Conservation (phyloP, 1,284 basidiomycete species). For the Austropuccinia psidii region DNA sequence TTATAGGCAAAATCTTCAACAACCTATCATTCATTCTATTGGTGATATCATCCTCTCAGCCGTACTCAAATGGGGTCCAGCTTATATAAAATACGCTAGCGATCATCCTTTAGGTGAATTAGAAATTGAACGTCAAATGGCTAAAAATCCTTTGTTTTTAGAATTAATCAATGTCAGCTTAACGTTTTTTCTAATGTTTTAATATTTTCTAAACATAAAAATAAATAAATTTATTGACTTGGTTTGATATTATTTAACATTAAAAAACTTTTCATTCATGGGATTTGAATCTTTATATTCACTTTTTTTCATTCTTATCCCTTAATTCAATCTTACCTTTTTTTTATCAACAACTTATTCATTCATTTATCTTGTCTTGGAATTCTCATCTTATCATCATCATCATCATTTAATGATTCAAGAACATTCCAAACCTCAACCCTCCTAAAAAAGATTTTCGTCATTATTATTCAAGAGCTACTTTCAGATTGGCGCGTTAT, state of each 20-base stretch:
- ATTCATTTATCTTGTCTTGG: neutral
- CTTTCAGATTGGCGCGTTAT: slow-evolving; percentile 82
- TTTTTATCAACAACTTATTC: neutral
- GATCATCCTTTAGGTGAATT: slow-evolving; percentile 78
- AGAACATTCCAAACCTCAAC: slow-evolving; percentile 43
- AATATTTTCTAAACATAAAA: neutral
- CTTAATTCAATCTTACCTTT: neutral
- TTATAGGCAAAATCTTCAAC: slow-evolving; percentile 78
- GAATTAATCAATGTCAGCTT: slow-evolving; percentile 72
- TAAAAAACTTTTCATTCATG: too few species aligned
- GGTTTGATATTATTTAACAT: too few species aligned
- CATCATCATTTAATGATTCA: neutral
- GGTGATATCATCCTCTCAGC: slow-evolving; percentile 85
- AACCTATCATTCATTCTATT: slow-evolving; percentile 70
- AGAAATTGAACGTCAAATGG: slow-evolving; percentile 72
- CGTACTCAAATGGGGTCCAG: slow-evolving; percentile 74
- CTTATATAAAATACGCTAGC: slow-evolving; percentile 78
- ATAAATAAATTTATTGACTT: neutral
- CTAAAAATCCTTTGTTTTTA: slow-evolving; percentile 71
- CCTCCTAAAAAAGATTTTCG: slow-evolving; percentile 62
- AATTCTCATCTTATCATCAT: too few species aligned
- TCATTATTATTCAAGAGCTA: slow-evolving; percentile 76
- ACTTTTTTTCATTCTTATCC: too few species aligned
- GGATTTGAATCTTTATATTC: too few species aligned
- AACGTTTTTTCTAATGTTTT: neutral